These are phyloP conservation scores for Candida bentonensis DNA, from an alignment of 805 yeast species.

Conservation along the genomic window DNA sequence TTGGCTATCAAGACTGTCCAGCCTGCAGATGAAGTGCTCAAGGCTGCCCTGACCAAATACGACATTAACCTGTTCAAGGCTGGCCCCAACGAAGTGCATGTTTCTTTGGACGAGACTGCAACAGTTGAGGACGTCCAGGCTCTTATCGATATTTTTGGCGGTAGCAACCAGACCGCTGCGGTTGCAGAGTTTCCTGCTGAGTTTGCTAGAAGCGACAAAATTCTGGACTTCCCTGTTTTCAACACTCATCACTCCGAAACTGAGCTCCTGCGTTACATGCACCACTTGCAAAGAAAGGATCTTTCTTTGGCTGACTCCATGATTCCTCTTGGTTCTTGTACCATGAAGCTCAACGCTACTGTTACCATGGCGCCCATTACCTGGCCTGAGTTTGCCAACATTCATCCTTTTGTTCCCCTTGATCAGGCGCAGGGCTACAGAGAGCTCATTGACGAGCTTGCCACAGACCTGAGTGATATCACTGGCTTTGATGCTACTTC, in stretches of 20 bases:
- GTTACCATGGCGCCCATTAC: constrained; percentile 90
- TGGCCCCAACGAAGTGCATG: constrained; percentile 43
- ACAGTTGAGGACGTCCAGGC: constrained; percentile 43
- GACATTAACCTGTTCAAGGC: constrained; percentile 70
- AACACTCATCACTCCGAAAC: constrained; percentile 87
- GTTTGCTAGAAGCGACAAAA: constrained; percentile 17
- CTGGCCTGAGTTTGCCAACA: constrained; percentile 79
- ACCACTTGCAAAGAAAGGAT: constrained; percentile 73
- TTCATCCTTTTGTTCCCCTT: constrained; percentile 88
- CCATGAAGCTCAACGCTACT: constrained; percentile 94
- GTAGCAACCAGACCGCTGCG: constrained; percentile 16
- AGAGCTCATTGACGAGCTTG: constrained; percentile 62
- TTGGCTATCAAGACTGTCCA: constrained; percentile 40
- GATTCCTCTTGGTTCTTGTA: constrained; percentile 97
- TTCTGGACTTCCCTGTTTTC: constrained; percentile 63
- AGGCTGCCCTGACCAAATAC: constrained; percentile 41
- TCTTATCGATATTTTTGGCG: constrained; percentile 49
- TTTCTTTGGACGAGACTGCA: constrained; percentile 88
- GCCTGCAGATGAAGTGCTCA: constrained; percentile 42
- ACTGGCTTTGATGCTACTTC: constrained; percentile 90
- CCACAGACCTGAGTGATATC: constrained; percentile 72
- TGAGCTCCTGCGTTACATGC: constrained; percentile 82
- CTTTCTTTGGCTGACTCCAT: constrained; percentile 87
- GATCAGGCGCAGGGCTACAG: constrained; percentile 83
- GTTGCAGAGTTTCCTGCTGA: constrained; percentile 34